Conservation (phyloP, 306 rosid genomes). For the Quercus alba region DNA sequence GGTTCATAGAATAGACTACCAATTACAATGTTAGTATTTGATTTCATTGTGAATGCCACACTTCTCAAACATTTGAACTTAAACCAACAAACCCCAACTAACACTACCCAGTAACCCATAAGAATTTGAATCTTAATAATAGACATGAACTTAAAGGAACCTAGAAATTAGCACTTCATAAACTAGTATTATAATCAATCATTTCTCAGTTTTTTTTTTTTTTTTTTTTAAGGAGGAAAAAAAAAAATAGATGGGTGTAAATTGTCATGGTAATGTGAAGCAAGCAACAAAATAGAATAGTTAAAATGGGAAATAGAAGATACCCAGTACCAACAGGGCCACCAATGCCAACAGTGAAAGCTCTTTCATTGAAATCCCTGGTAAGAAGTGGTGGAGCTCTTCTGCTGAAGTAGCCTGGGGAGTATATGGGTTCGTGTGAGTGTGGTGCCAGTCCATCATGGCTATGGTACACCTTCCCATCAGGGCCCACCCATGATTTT, state of each 20-base stretch:
- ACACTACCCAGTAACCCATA: not conserved
- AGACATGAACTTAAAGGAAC: not conserved
- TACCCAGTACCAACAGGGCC: conserved; percentile 98
- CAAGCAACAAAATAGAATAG: not conserved
- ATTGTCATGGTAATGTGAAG: not conserved
- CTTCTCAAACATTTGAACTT: too few species aligned
- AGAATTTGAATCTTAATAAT: not conserved
- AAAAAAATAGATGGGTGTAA: not conserved
- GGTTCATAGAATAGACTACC: not conserved
- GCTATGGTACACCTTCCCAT: conserved; percentile 87
- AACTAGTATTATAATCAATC: not conserved
- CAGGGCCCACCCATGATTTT: conserved; percentile 59
- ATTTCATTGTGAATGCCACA: too few species aligned
- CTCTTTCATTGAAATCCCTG: conserved; percentile 77
- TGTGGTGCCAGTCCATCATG: conserved; percentile 98
- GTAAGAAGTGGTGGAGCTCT: conserved; percentile 72
- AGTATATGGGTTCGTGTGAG: conserved; percentile 93
- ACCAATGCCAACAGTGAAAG: conserved; percentile 92
- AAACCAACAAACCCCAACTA: not conserved
- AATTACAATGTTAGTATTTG: not conserved
- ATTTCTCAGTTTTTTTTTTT: not conserved
- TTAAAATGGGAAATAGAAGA: not conserved
- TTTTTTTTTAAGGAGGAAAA: not conserved
- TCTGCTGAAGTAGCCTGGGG: conserved; percentile 86
- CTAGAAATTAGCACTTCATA: not conserved